Evolutionary conservation across 2,329 filamentous ascomycete species (phyloP).

Genomic region (Colletotrichum eremochloae): DNA sequence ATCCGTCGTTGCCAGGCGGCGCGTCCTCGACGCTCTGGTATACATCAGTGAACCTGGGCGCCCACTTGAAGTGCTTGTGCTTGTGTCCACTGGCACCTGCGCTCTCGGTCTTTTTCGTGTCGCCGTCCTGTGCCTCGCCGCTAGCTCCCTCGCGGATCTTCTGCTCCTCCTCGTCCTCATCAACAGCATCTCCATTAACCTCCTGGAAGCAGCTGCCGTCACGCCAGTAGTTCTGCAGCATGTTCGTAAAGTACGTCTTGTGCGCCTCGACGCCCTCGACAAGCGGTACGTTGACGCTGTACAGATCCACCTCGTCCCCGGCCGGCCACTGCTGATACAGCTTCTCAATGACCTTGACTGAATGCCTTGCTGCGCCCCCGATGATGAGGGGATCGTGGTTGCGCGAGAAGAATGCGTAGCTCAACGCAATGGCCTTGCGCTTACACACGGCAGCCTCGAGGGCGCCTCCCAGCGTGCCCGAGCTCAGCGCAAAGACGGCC

Average conservation of each 20-base stretch:
- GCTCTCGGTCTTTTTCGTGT: slow-evolving; percentile 46
- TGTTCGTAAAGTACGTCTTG: slow-evolving; percentile 84
- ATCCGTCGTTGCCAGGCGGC: slow-evolving; percentile 88
- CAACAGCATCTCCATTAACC: slow-evolving; percentile 74
- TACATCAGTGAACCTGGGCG: slow-evolving; percentile 87
- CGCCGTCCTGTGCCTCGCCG: slow-evolving; percentile 53
- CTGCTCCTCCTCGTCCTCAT: slow-evolving; percentile 79
- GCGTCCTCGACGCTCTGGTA: slow-evolving; percentile 87
- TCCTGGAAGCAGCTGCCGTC: slow-evolving; percentile 89
- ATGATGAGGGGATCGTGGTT: slow-evolving; percentile 89
- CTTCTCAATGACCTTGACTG: slow-evolving; percentile 83
- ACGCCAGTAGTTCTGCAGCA: slow-evolving; percentile 93
- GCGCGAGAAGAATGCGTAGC: slow-evolving; percentile 89
- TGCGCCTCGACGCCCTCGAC: slow-evolving; percentile 78
- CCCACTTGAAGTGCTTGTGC: slow-evolving; percentile 96
- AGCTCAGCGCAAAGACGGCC: slow-evolving; percentile 82
- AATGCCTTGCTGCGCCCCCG: slow-evolving; percentile 79
- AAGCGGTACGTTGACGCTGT: slow-evolving; percentile 90
- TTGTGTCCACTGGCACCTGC: slow-evolving; percentile 61
- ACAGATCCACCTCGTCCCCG: slow-evolving; percentile 80
- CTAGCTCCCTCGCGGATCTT: slow-evolving; percentile 77
- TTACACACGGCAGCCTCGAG: slow-evolving; percentile 82
- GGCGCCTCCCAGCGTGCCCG: slow-evolving; percentile 82
- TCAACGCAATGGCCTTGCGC: slow-evolving; percentile 81
- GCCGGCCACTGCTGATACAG: slow-evolving; percentile 80